Evolutionary conservation across 2,329 filamentous ascomycete genomes (phyloP).

Genomic region (Bipolaris oryzae): DNA sequence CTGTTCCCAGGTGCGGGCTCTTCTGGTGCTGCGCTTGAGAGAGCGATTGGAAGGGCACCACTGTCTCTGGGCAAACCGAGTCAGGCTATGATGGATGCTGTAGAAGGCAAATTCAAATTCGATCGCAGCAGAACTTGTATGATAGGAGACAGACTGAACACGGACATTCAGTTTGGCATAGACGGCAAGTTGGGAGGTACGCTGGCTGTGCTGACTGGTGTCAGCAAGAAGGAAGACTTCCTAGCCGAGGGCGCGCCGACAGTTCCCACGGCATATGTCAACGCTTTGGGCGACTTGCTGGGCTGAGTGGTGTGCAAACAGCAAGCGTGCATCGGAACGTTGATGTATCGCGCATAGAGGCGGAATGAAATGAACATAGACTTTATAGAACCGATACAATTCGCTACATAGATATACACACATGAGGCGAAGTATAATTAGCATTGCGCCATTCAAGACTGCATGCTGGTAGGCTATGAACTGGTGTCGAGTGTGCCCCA

Average conservation of each 20-base stretch:
- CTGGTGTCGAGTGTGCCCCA: neutral
- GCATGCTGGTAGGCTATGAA: neutral
- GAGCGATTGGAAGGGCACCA: conserved; percentile 67
- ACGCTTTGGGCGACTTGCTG: conserved; percentile 78
- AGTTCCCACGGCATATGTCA: conserved; percentile 81
- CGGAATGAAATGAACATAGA: conserved; percentile 2
- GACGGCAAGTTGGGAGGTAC: conserved; percentile 91
- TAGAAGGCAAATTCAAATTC: conserved; percentile 93
- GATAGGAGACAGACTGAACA: conserved; percentile 92
- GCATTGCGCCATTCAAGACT: neutral
- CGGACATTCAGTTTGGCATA: conserved; percentile 94
- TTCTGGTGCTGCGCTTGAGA: conserved; percentile 76
- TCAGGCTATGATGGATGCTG: conserved; percentile 98
- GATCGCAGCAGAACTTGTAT: conserved; percentile 87
- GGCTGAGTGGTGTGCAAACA: conserved; percentile 21
- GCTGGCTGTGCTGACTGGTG: conserved; percentile 87
- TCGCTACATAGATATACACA: neutral
- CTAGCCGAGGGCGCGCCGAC: conserved; percentile 70
- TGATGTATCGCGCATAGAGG: neutral
- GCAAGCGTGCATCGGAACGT: too few species aligned
- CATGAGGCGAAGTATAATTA: neutral
- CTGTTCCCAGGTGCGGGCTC: conserved; percentile 93
- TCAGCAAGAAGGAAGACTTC: conserved; percentile 84
- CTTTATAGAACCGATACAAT: conserved; percentile 4
- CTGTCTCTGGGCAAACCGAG: conserved; percentile 89